These are phyloP conservation scores for Lactarius psammicola DNA, from an alignment of 768 basidiomycete species.

Conservation along the genomic window DNA sequence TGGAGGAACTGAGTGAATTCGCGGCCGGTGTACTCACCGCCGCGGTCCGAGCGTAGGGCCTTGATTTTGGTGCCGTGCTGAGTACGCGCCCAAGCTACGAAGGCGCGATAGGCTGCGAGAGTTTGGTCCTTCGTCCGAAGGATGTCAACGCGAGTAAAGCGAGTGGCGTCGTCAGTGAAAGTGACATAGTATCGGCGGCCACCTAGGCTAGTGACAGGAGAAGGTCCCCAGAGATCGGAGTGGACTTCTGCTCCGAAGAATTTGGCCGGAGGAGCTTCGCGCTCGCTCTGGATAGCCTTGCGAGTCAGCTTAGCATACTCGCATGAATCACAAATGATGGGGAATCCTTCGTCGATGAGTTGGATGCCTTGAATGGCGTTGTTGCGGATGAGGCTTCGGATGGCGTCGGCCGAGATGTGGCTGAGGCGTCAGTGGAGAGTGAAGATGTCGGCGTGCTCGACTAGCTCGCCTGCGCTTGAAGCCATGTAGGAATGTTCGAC, in stretches of 20 bases:
- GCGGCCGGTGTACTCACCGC: background rate
- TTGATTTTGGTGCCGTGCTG: background rate
- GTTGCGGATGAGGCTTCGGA: slow-evolving; percentile 27
- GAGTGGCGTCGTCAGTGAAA: background rate
- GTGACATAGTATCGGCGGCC: background rate
- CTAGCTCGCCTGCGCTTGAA: too few species aligned
- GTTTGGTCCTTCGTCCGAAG: background rate
- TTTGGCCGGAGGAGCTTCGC: background rate
- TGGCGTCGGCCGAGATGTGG: slow-evolving; percentile 28
- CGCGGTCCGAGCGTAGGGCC: background rate
- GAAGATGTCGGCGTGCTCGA: background rate
- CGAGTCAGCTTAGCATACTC: background rate
- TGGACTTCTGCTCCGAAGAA: slow-evolving; percentile 2
- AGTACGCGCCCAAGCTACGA: background rate
- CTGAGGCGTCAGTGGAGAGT: background rate
- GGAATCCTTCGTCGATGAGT: background rate
- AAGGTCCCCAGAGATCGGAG: slow-evolving; percentile 2
- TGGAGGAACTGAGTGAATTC: background rate
- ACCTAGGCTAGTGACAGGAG: background rate
- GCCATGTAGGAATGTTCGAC: background rate
- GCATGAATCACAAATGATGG: slow-evolving; percentile 40
- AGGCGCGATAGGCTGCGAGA: background rate
- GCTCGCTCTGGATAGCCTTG: background rate
- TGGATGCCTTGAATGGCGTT: background rate
- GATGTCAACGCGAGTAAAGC: background rate